phyloP scores from a whole-genome alignment of 2,329 filamentous ascomycete species.

The Cadophora gregata region DNA sequence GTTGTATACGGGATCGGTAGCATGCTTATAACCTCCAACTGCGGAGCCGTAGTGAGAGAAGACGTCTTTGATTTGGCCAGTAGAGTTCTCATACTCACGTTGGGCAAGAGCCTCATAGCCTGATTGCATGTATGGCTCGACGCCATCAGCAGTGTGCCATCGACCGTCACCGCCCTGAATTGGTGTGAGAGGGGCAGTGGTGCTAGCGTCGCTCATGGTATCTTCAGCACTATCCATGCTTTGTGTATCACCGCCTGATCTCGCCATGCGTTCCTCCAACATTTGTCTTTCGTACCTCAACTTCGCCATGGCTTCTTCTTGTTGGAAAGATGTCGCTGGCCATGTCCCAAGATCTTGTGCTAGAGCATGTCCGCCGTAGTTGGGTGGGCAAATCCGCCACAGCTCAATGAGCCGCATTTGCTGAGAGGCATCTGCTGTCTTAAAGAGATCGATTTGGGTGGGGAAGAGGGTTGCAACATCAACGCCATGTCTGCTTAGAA shows the following conservation, averaged over 20 bases:
- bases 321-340: conserved; percentile 60
- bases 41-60: conserved; percentile 54
- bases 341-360: conserved; percentile 62
- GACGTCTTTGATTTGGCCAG: conserved; percentile 48
- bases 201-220: conserved; percentile 45
- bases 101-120: conserved; percentile 77
- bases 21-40: conserved; percentile 56
- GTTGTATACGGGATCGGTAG: conserved; percentile 73
- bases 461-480: conserved; percentile 72
- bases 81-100: conserved; percentile 65
- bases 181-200: conserved; percentile 49
- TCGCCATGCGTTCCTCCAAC: conserved; percentile 48
- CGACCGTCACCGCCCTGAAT: conserved; percentile 59
- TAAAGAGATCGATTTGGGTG: conserved; percentile 80
- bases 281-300: conserved; percentile 62
- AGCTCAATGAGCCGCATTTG: conserved; percentile 78
- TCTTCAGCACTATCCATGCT: conserved; percentile 54
- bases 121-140: conserved; percentile 76
- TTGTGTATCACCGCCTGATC: conserved; percentile 46
- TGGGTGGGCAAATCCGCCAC: conserved; percentile 81
- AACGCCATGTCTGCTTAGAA: conserved; percentile 71
- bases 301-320: conserved; percentile 60
- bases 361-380: conserved; percentile 59
- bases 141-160: conserved; percentile 49
- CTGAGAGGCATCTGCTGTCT: conserved; percentile 74